These are phyloP conservation scores for Gigaspora rosea DNA, from an alignment of 192 early-diverging fungal species.

Conservation along the genomic window DNA sequence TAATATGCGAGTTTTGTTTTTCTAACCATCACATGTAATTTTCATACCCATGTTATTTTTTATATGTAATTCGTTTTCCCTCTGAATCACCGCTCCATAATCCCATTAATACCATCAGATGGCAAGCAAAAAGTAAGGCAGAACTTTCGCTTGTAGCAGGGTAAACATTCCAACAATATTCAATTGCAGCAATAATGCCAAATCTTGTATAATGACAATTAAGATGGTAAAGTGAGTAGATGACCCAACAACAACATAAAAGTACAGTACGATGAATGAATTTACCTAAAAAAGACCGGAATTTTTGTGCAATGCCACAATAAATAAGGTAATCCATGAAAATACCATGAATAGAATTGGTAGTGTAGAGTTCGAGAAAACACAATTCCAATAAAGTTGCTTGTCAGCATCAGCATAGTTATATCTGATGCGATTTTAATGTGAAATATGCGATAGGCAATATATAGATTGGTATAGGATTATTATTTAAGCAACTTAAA, in stretches of 20 bases:
- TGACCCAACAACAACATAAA: not conserved
- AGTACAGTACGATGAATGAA: too few species aligned
- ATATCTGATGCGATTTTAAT: conserved; percentile 50
- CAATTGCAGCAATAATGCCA: conserved; percentile 52
- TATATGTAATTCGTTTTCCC: not conserved
- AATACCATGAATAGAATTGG: conserved; percentile 98
- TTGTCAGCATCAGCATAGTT: conserved; percentile 71
- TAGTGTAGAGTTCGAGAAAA: conserved; percentile 92
- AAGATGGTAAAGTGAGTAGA: conserved; percentile 7
- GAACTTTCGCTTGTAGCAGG: conserved; percentile 66
- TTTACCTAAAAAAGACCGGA: conserved; percentile 31
- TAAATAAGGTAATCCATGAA: conserved; percentile 79
- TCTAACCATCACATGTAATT: too few species aligned
- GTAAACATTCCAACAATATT: conserved; percentile 87
- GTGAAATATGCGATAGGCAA: too few species aligned
- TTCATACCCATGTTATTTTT: not conserved
- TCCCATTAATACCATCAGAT: conserved; percentile 37
- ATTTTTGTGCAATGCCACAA: conserved; percentile 58
- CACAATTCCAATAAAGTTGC: conserved; percentile 87
- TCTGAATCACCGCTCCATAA: conserved; percentile 39
- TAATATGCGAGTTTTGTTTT: too few species aligned
- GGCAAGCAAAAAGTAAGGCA: conserved; percentile 32
- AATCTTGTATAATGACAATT: conserved; percentile 21
- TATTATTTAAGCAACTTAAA: not conserved
- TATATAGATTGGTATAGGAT: too few species aligned